Conservation (phyloP, 495 filamentous ascomycete genomes). For the Daldinia vernicosa region DNA sequence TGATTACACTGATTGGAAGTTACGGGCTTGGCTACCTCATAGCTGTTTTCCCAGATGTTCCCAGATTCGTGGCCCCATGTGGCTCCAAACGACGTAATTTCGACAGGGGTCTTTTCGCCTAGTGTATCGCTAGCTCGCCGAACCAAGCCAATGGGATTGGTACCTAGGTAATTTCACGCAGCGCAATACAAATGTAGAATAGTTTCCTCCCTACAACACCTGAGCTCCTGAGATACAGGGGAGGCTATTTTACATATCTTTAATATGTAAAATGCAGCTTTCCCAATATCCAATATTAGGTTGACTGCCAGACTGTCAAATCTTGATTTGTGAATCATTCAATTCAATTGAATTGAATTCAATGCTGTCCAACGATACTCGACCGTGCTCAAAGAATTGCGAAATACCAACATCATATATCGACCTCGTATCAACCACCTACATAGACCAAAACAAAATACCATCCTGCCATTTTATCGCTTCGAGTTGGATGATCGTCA, state of each 20-base stretch:
- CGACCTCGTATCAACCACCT: slow-evolving; percentile 1
- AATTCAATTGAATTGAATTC: too few relatives aligned
- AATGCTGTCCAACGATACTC: neutral
- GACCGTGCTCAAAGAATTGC: neutral
- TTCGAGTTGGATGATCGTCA: slow-evolving; percentile 28
- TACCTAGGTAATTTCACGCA: slow-evolving; percentile 6
- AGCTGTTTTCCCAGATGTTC: slow-evolving; percentile 18
- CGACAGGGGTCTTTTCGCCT: slow-evolving; percentile 31
- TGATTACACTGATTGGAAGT: slow-evolving; percentile 19
- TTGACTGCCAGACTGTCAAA: slow-evolving; percentile 1
- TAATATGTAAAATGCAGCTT: slow-evolving; percentile 6
- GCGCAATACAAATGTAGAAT: slow-evolving; percentile 14
- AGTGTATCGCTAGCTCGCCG: slow-evolving; percentile 16
- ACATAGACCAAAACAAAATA: neutral
- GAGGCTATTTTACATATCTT: neutral
- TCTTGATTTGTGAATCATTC: slow-evolving; percentile 3
- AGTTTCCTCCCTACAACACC: neutral
- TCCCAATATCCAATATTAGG: slow-evolving; percentile 11
- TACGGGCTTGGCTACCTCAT: slow-evolving; percentile 19
- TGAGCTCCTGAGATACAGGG: slow-evolving; percentile 17
- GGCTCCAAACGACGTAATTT: slow-evolving; percentile 41
- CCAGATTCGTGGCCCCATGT: slow-evolving; percentile 36
- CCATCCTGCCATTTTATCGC: slow-evolving; percentile 2
- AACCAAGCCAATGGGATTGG: slow-evolving; percentile 21
- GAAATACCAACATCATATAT: neutral